These are phyloP conservation scores for Coprinopsis sp. DNA, from an alignment of 768 basidiomycete species.

Conservation along the genomic window DNA sequence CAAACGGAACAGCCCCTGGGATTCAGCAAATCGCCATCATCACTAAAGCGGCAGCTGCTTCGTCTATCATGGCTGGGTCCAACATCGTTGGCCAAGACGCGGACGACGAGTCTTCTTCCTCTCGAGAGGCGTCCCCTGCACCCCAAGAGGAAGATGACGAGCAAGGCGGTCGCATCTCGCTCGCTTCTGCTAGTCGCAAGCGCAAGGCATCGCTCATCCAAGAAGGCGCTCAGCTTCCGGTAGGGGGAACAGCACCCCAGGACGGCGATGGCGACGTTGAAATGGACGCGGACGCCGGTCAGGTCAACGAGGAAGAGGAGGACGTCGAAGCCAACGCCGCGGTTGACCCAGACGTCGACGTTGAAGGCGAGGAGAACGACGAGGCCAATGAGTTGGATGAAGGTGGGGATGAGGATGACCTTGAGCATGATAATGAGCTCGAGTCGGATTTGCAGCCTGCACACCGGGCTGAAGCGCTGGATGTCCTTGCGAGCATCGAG, in stretches of 20 bases:
- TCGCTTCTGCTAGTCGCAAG: slow-evolving; percentile 4
- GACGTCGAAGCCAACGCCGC: slow-evolving; percentile 24
- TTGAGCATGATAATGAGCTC: slow-evolving; percentile 24
- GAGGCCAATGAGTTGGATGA: slow-evolving; percentile 35
- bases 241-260: no score
- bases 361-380: slow-evolving; percentile 27
- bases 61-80: slow-evolving; percentile 48
- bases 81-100: slow-evolving; percentile 34
- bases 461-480: slow-evolving; percentile 83
- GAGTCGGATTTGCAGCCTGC: slow-evolving; percentile 68
- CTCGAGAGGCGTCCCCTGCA: slow-evolving; percentile 39
- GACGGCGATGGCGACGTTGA: slow-evolving; percentile 24
- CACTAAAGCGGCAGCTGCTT: slow-evolving; percentile 34
- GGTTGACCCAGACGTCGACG: slow-evolving; percentile 18
- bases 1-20: slow-evolving; percentile 25
- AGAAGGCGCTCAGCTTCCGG: no score
- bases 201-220: slow-evolving; percentile 8
- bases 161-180: slow-evolving; percentile 14
- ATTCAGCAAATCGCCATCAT: slow-evolving; percentile 21
- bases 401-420: slow-evolving; percentile 27
- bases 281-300: slow-evolving; percentile 18
- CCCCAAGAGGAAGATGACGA: slow-evolving; percentile 22
- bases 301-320: slow-evolving; percentile 18
- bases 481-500: slow-evolving; percentile 84
- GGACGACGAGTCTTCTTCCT: slow-evolving; percentile 31